Base-by-base conservation (phyloP, 805 yeast species). In the Pichia occidentalis region DNA sequence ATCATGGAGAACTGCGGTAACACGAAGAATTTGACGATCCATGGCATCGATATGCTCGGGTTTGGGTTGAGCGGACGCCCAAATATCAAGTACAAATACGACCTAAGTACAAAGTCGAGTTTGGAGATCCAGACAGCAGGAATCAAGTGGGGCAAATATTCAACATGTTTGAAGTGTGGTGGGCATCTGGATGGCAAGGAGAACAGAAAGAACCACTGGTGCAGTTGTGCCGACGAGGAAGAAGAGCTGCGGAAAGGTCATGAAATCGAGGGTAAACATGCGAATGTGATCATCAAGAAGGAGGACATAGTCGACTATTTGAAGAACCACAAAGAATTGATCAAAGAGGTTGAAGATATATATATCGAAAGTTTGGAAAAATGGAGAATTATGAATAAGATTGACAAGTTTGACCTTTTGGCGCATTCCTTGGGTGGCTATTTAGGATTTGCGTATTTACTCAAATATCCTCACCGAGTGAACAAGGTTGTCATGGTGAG, bases 371-470 rank as follows among this genome's bases (percentile, higher is more conserved):
- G 79, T 2, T 55, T 85, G 6, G 90, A 84, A 36, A 54, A 59
- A 6, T 84, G 94, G 92, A 63, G 92, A 48, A 42, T 39, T 7
- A 59, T 50, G 7, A 61, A 70, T 16, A 64, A 66, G 0, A 54
- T 84, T 9, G 68, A 65, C 2, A 67, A 72, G 44, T 69, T 85
- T 27, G 80, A 73, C 49, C 52, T 85, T 11, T 60, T 84, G 16
- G 90, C 86, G 1, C 95, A 85, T 56, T 83, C 94, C 0, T 76
- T 75, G 46, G 95, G 95, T 23, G 92, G 86, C 0, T 79, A 81
- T 49, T 9, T 40, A 9, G 72, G 85, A 0, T 72, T 73, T 34
- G 71, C 78, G 6, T 84, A 80, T 54, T 67, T 83, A 2, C 52
- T 76, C 29, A 72, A 64, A 43, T 68, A 79, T 49, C 85, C 87